Evolutionary conservation across 2,329 filamentous ascomycete genomes (phyloP).

Genomic region (Aspergillus costaricaensis): DNA sequence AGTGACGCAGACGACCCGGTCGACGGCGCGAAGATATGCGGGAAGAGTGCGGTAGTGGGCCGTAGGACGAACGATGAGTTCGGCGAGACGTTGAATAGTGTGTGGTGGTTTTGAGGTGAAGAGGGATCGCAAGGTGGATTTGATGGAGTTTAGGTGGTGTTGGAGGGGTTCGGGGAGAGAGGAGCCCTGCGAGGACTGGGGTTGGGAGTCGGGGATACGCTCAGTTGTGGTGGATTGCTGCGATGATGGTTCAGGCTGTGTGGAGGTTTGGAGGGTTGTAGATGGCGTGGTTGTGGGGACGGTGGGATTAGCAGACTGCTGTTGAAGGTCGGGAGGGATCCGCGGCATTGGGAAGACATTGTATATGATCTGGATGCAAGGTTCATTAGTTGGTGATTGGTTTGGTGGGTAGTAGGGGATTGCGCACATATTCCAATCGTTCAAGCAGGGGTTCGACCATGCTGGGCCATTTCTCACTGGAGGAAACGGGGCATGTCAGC

Average conservation of each 20-base stretch:
- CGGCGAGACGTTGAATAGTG: slow-evolving; percentile 87
- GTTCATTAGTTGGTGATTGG: background rate
- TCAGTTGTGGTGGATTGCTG: slow-evolving; percentile 42
- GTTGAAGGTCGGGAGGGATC: slow-evolving; percentile 45
- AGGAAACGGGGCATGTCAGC: slow-evolving; percentile 35
- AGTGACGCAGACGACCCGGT: slow-evolving; percentile 87
- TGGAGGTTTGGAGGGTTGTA: slow-evolving; percentile 40
- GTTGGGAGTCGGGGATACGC: slow-evolving; percentile 46
- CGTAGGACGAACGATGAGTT: slow-evolving; percentile 76
- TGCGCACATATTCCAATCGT: slow-evolving; percentile 65
- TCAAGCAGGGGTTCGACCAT: slow-evolving; percentile 66
- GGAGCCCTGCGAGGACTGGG: slow-evolving; percentile 45
- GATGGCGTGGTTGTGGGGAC: slow-evolving; percentile 29
- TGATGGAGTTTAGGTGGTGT: slow-evolving; percentile 63
- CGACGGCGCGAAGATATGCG: slow-evolving; percentile 84
- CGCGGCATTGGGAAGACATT: slow-evolving; percentile 73
- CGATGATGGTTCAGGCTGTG: slow-evolving; percentile 40
- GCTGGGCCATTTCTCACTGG: slow-evolving; percentile 68
- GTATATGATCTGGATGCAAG: slow-evolving; percentile 64
- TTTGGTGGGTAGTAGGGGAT: background rate
- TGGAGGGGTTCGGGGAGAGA: slow-evolving; percentile 65
- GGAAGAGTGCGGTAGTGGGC: slow-evolving; percentile 79
- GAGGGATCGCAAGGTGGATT: slow-evolving; percentile 60
- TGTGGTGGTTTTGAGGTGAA: slow-evolving; percentile 81
- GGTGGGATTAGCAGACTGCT: slow-evolving; percentile 24